These are phyloP conservation scores for Backusella macrospora DNA, from an alignment of 192 early-diverging fungal species.

Conservation along the genomic window DNA sequence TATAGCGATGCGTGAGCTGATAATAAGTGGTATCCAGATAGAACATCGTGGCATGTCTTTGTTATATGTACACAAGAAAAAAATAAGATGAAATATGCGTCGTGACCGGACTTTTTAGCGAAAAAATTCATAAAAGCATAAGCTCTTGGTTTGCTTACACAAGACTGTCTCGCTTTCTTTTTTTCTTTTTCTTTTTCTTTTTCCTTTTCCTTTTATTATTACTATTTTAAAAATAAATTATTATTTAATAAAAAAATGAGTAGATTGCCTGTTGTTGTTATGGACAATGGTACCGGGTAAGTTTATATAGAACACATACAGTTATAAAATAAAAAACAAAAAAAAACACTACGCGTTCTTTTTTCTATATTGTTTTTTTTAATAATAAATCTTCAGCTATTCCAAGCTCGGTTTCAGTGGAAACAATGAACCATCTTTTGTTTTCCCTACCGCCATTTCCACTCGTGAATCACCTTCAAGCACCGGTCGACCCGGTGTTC, in stretches of 20 bases:
- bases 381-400: no score
- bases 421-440: slow-evolving; percentile 95
- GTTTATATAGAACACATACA: no score
- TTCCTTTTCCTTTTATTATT: not conserved
- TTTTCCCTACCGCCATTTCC: slow-evolving; percentile 94
- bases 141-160: not conserved
- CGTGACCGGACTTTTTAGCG: slow-evolving; percentile 8
- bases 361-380: not conserved
- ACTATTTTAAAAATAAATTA: not conserved
- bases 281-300: slow-evolving; percentile 98
- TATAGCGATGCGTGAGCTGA: no score
- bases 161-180: not conserved
- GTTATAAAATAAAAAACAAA: no score
- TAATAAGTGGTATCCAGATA: no score
- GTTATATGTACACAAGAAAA: no score
- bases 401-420: slow-evolving; percentile 99
- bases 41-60: no score
- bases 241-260: slow-evolving; percentile 34
- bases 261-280: slow-evolving; percentile 82
- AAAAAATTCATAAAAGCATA: not conserved
- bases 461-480: slow-evolving; percentile 62
- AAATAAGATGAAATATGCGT: not conserved
- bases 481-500: slow-evolving; percentile 51
- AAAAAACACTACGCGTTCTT: not conserved
- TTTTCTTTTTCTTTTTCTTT: not conserved